Base-by-base conservation (phyloP, 331 rosid species). In the Prunus yedoensis region DNA sequence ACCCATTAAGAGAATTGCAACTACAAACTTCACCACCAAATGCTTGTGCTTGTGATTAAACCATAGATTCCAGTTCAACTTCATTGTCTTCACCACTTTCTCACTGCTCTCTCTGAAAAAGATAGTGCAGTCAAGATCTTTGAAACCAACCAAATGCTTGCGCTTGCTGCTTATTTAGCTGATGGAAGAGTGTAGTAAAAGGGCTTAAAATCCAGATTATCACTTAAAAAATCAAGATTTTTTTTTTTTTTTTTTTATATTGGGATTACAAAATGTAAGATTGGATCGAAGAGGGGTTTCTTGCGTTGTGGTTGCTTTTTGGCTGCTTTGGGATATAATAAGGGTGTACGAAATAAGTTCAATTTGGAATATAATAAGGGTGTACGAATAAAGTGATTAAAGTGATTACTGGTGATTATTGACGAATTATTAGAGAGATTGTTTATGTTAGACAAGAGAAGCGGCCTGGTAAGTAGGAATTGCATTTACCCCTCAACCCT, bases 1-100 rank as follows among this genome's bases (percentile, higher is more conserved):
- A 68, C 91, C 96, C 38, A 86, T 4, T 45, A 90, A 77, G 62
- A 92, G 85, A 28, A 88, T 20, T 45, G 85, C 74, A n/a, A 85
- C 83, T 4, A 77, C 78, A 50, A 87, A 68, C 85, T 90, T 92
- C 49, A 87, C 70, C 8, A 86, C 67, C 75, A 84, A 35, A 13
- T 69, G 77, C 63, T 79, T 90, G 74, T 83, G 89, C 71, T 85
- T 83, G 30, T 70, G 79, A n/a, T 74, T 74, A 64, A 82, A 43
- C 74, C 79, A 78, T 54, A 61, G 89, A 79, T 83, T 85, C 77
- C 77, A 79, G 63, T 79, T 88, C 56, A 81, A 64, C 86, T 87
- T 89, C 97, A 93, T 85, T 74, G 71, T 71, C 77, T 65, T 83
- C 82, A 53, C 57, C 56, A 62, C 65, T 71, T 70, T 46, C 66